These are phyloP conservation scores for Ampelocalamus luodianensis DNA, from an alignment of 176 grass and related monocot species.

Conservation along the genomic window DNA sequence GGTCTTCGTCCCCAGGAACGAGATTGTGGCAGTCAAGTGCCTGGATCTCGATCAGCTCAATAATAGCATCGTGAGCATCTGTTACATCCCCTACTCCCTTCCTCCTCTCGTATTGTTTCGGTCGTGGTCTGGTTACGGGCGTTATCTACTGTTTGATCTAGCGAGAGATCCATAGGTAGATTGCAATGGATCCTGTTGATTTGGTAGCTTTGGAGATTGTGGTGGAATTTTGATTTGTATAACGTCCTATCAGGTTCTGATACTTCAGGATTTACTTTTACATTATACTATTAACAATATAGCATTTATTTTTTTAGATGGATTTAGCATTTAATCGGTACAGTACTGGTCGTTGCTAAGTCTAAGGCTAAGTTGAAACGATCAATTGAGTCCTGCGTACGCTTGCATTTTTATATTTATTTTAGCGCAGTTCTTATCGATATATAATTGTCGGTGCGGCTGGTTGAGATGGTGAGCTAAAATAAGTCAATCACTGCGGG, in stretches of 20 bases:
- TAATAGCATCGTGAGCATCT: constrained; percentile 82
- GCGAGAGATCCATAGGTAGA: constrained; percentile 56
- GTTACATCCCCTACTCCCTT: neutral
- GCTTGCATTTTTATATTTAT: constrained; percentile 36
- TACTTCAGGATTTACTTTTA: constrained; percentile 18
- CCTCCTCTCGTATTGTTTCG: neutral
- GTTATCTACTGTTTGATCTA: constrained; percentile 40
- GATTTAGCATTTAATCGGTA: constrained; percentile 42
- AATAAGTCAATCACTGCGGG: neutral
- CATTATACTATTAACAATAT: constrained; percentile 1
- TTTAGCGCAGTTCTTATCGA: neutral
- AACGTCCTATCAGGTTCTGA: constrained; percentile 1
- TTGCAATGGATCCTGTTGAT: constrained; percentile 38
- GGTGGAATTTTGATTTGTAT: constrained; percentile 15
- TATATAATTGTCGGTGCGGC: neutral
- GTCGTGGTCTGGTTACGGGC: neutral
- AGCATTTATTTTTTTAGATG: constrained; percentile 24
- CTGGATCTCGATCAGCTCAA: constrained; percentile 99
- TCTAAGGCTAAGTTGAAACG: constrained; percentile 15
- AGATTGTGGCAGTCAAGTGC: constrained; percentile 89
- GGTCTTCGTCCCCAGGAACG: constrained; percentile 69
- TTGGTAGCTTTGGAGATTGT: constrained; percentile 31
- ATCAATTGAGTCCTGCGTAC: constrained; percentile 5
- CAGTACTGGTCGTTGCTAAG: constrained; percentile 29
- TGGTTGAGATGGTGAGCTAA: neutral